Base-by-base conservation (phyloP, 805 yeast genomes). In the Ogataea sp. region DNA sequence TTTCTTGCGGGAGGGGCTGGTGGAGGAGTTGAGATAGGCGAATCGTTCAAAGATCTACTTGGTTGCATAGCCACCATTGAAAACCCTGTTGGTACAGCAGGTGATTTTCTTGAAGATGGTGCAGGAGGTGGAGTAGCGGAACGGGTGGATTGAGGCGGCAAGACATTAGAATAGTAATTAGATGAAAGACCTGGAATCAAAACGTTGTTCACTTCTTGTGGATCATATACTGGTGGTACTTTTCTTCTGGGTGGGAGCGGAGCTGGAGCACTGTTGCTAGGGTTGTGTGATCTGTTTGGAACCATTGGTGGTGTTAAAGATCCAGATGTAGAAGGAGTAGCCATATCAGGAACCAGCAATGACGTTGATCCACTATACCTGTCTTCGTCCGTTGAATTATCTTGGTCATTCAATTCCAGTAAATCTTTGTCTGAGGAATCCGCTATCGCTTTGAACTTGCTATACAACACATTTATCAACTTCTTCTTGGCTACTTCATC, bases 401-500 rank as follows among this genome's bases (percentile, higher is more conserved):
- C 46, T 9, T 49, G 49, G 37, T 55, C 65, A 38, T 61, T 58
- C 31, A 61, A 43, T 32, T 61, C 64, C 10, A 58, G 53, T 35
- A 54, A 39, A 5, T 33, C 34, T 30, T 40, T 34, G n/a, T 15
- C 24, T 24, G 44, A 46, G 25, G 30, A 36, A 3, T 36, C 46
- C 20, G 48, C 51, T 6, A 43, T 36, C 23, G 58, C 53, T 37
- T 80, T 75, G 45, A 75, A 78, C 36, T 67, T 71, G 28, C 73
- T 71, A 51, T 84, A 82, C 28, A 90, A 60, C 38, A 77, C 71
- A 32, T 70, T 67, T 15, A 78, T 65, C 40, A 89, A 59, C 32
- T 64, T 61, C 37, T 70, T 67, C 56, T 77, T 84, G 28, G 68
- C 61, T 10, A 59, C 67, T 43, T 83, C 83, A 56, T 93, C 83